These are phyloP conservation scores for Garcia nutans DNA, from an alignment of 345 rosid species.

Conservation along the genomic window DNA sequence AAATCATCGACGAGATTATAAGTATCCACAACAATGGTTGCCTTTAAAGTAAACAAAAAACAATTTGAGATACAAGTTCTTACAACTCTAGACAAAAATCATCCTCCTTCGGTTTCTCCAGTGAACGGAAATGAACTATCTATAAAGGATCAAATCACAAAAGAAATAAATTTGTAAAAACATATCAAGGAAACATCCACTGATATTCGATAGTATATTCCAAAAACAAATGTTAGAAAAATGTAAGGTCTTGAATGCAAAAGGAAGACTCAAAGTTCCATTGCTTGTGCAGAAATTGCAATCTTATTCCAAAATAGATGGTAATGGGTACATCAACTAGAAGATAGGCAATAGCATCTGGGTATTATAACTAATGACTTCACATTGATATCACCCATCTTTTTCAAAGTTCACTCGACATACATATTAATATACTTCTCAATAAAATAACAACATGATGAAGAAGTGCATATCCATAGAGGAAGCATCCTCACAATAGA, in stretches of 20 bases:
- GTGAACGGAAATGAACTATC: slow-evolving; percentile 84
- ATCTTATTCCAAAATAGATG: neutral
- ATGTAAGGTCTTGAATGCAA: neutral
- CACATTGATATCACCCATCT: neutral
- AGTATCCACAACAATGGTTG: neutral
- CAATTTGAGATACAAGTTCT: slow-evolving; percentile 29
- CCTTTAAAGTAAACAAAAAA: neutral
- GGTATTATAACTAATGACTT: neutral
- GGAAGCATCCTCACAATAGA: neutral
- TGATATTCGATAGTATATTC: neutral
- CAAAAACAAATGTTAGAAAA: neutral
- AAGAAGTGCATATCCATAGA: neutral
- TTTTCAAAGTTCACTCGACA: neutral
- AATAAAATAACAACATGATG: neutral
- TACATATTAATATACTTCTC: no score
- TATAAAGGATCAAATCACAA: slow-evolving; percentile 33
- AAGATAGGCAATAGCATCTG: neutral
- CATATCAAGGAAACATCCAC: neutral
- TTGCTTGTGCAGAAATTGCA: neutral
- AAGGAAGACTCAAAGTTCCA: neutral
- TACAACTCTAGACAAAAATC: slow-evolving; percentile 90
- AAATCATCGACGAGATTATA: slow-evolving; percentile 12
- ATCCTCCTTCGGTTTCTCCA: slow-evolving; percentile 88
- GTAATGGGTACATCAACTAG: neutral
- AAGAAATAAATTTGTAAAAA: neutral